Evolutionary conservation across 148 eudicot genomes (phyloP).

Genomic region (Amaranthus cruentus): DNA sequence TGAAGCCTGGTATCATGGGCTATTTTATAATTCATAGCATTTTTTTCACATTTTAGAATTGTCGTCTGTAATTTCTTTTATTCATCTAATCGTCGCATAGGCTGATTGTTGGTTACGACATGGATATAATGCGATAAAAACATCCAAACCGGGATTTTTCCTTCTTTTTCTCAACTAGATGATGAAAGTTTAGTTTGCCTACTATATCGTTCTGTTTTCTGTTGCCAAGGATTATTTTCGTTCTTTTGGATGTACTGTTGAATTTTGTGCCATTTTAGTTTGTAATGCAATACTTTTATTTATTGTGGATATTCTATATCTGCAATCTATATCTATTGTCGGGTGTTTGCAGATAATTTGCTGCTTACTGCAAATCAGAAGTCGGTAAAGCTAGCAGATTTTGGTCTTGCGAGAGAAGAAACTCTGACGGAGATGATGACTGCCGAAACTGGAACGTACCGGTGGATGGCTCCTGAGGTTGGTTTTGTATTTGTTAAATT

Average conservation of each 20-base stretch:
- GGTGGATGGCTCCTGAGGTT: slow-evolving; percentile 99
- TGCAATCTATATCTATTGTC: slow-evolving; percentile 20
- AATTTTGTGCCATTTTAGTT: not conserved
- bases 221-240: not conserved
- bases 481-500: slow-evolving; percentile 8
- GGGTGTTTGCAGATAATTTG: slow-evolving; percentile 79
- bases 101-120: not conserved
- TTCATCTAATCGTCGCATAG: not conserved
- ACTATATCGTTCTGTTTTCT: not conserved
- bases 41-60: not conserved
- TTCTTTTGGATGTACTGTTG: no score
- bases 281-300: not conserved
- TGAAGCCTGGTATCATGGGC: slow-evolving; percentile 74
- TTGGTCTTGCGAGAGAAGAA: slow-evolving; percentile 99
- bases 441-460: slow-evolving; percentile 97
- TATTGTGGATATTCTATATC: not conserved
- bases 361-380: slow-evolving; percentile 82
- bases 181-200: not conserved
- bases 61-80: not conserved
- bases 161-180: not conserved
- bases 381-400: slow-evolving; percentile 96
- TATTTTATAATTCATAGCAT: slow-evolving; percentile 10
- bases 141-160: not conserved
- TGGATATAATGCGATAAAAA: not conserved
- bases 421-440: slow-evolving; percentile 97